A percentile compares a stretch with the other conserved stretches of the same genome.
Evolutionary conservation across 441 rosid species (phyloP).

Genomic region (Omphalea diandra): DNA sequence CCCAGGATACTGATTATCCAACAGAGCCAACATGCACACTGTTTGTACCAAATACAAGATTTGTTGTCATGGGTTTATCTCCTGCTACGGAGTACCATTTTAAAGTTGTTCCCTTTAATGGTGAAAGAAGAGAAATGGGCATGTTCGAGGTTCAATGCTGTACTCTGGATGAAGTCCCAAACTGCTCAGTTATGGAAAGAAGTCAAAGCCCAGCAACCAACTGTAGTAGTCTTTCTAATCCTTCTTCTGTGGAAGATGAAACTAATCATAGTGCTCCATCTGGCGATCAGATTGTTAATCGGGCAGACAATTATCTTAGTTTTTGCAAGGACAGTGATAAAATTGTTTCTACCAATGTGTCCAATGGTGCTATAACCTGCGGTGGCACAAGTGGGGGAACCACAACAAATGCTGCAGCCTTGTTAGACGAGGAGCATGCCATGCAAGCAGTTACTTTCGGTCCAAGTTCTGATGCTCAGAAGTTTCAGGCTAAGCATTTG

Average conservation of each 20-base stretch:
- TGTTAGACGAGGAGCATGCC: conserved; percentile 36
- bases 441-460: conserved; percentile 24
- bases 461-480: conserved; percentile 33
- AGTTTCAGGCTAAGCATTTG: conserved; percentile 34
- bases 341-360: conserved; percentile 36
- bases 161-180: conserved; percentile 38
- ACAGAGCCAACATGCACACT: conserved; percentile 54
- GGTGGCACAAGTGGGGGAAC: conserved; percentile 26
- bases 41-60: conserved; percentile 50
- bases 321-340: conserved; percentile 40
- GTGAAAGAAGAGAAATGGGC: conserved; percentile 43
- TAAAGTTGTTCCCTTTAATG: conserved; percentile 50
- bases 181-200: conserved; percentile 52
- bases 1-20: conserved; percentile 46
- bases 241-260: conserved; percentile 88
- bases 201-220: conserved; percentile 75
- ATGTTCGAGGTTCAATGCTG: conserved; percentile 48
- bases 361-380: conserved; percentile 33
- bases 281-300: conserved; percentile 44
- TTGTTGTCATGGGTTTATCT: conserved; percentile 57
- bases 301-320: conserved; percentile 40
- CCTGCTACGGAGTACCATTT: conserved; percentile 64
- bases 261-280: conserved; percentile 48
- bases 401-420: conserved; percentile 32
- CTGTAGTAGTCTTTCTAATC: conserved; percentile 78